These are phyloP conservation scores for Blastobotrys robertii DNA, from an alignment of 805 yeast genomes.

Conservation along the genomic window DNA sequence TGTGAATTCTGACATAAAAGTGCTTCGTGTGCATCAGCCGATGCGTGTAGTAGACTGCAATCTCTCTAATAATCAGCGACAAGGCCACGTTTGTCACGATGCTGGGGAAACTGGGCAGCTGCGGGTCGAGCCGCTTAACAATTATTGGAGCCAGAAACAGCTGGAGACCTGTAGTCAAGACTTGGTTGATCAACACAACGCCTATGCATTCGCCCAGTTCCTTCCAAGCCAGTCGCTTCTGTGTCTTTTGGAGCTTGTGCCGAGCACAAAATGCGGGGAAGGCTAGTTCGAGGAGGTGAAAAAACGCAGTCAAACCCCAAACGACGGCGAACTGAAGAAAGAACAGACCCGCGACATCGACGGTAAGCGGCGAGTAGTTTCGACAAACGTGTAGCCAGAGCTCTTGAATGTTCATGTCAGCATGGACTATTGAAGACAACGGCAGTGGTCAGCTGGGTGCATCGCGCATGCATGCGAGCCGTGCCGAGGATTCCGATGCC, in stretches of 20 bases:
- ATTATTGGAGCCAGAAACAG: neutral
- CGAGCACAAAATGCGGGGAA: conserved; percentile 5
- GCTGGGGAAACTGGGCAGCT: neutral
- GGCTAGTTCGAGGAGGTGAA: no score
- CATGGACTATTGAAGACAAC: no score
- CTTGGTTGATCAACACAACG: conserved; percentile 6
- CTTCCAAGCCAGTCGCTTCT: conserved; percentile 5
- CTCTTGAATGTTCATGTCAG: no score
- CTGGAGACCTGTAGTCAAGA: conserved; percentile 3
- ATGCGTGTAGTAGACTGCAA: conserved; percentile 6
- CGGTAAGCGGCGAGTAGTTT: no score
- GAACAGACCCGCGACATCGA: no score
- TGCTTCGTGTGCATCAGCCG: conserved; percentile 4
- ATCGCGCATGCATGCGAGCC: no score
- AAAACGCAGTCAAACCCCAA: no score
- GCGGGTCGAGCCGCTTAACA: neutral
- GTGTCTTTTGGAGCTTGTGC: conserved; percentile 9
- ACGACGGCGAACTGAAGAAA: no score
- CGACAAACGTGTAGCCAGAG: no score
- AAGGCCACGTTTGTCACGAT: conserved; percentile 4
- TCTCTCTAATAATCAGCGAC: conserved; percentile 9
- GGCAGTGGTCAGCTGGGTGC: no score
- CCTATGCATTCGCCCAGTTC: conserved; percentile 6
- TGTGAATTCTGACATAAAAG: conserved; percentile 7
- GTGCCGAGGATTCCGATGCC: no score